Evolutionary conservation across 2,329 filamentous ascomycete genomes (phyloP), one percentile per base, ranked within the genome.

Genomic region (Sclerotinia trifoliorum): DNA sequence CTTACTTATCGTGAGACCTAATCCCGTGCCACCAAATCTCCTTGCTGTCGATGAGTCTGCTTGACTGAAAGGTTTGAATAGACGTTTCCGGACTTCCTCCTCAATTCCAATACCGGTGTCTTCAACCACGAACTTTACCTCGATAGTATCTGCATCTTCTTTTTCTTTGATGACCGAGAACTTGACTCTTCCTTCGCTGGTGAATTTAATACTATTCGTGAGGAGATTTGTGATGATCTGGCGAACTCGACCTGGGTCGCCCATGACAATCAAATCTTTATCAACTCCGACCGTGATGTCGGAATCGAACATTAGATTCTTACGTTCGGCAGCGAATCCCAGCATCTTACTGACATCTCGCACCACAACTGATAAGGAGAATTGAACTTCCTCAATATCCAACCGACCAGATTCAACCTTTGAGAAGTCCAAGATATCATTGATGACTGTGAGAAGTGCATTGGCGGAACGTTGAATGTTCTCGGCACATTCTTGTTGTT

Each of bases 371-470:
- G 65, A 62, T 88, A 88, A 2, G 93, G 81, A 92, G 74, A 94
- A 94, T 70, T 92, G 90, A 0, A 93, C 90, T 73, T 93, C 90
- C 78, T 93, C 91, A 52, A 94, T 89, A 71, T 93, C 90, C 26
- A 94, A 79, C 10, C 89, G 83, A 3, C 91, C 91, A 11, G 89
- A 92, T 76, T 94, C 91, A 1, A 93, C 89, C 78, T 96, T 96
- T 5, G 92, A 95, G 77, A 96, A 94, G 78, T 96, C 93, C 1
- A 96, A 81, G 67, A 96, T 96, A 74, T 96, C 93, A 75, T 96
- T 96, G 78, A 96, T 96, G 52, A 96, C 90, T 0, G 92, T 94
- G 26, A 96, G 82, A 3, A 96, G 80, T 2, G 91, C 92, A 71
- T 94, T 93, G 0, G 90, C 91, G 7, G 90, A 94, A 64, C 90